Base-by-base conservation (phyloP, 306 rosid species). In the Psophocarpus tetragonolobus region DNA sequence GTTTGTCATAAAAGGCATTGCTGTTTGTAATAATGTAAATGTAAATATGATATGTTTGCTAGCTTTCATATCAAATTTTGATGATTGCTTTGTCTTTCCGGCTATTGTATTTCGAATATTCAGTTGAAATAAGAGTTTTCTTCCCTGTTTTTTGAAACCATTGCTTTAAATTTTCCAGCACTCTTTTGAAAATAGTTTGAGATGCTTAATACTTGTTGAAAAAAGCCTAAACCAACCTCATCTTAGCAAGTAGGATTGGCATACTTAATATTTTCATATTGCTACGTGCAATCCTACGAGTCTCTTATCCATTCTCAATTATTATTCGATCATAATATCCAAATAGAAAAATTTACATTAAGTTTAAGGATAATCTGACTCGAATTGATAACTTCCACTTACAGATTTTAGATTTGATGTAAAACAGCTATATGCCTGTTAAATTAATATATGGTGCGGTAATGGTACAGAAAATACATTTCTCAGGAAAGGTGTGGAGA, bases 11-110 rank as follows among this genome's bases (percentile, higher is more conserved):
- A 45, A 68, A 75, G 79, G 83, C 42, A 63, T 64, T 58, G 21
- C 24, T 70, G 67, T 72, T 85, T 89, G 80, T 77, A 41, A 65
- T 82, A 81, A 33, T 89, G 87, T 85, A 83, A 85, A 84, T 85
- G 79, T 57, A 33, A n/a, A 58, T 27, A 33, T 60, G 79, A 79
- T 81, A 82, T 68, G 41, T 73, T 73, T 79, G 48, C 75, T 61
- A 80, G 29, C 71, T 6, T 30, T 30, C 58, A 57, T 47, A 72
- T 81, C 83, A 42, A 44, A 63, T 29, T 75, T 51, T 74, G 77
- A 23, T 74, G 77, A 23, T 45, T 23, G 23, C 69, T 4, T 27
- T 41, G 29, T 39, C 30, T 42, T 38, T 15, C 8, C 20, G 29
- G 15, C 60, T 41, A 13, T 17, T 73, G 57, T 58, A 39, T 57